phyloP scores from a whole-genome alignment of 2,329 filamentous ascomycete species.

The Nigrospora sphaerica region DNA sequence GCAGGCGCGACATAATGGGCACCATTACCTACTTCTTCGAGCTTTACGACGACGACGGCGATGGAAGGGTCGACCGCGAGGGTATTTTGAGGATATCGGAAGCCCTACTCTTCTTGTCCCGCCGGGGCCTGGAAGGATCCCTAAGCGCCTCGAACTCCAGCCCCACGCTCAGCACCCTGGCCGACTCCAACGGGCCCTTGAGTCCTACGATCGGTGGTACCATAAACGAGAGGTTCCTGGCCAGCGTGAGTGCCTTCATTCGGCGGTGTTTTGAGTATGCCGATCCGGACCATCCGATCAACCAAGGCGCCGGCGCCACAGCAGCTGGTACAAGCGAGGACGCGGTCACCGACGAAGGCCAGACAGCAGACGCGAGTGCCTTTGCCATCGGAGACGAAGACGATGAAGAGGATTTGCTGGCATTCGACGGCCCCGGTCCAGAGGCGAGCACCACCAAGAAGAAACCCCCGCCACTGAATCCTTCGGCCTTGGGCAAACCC shows the following conservation, averaged over 20 bases:
- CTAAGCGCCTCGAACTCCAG: constrained; percentile 58
- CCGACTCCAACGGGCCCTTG: constrained; percentile 25
- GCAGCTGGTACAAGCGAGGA: constrained; percentile 22
- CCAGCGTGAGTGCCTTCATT: constrained; percentile 92
- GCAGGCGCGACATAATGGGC: constrained; percentile 92
- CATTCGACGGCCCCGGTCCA: constrained; percentile 41
- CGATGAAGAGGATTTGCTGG: constrained; percentile 53
- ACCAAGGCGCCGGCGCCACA: constrained; percentile 32
- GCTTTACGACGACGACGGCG: constrained; percentile 86
- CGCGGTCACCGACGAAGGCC: constrained; percentile 9
- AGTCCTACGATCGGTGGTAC: constrained; percentile 43
- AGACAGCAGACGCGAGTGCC: constrained; percentile 34
- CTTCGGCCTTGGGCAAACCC: constrained; percentile 18
- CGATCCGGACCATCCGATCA: constrained; percentile 74
- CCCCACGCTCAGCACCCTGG: constrained; percentile 40
- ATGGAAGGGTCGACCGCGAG: constrained; percentile 89
- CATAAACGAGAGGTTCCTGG: constrained; percentile 81
- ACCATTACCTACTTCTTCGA: constrained; percentile 98
- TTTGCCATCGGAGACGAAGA: constrained; percentile 67
- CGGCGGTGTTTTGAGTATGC: constrained; percentile 96
- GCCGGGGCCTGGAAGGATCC: constrained; percentile 74
- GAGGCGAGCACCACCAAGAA: constrained; percentile 33
- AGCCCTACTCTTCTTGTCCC: constrained; percentile 83
- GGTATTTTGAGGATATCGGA: constrained; percentile 94
- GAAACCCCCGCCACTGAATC: constrained; percentile 31